Base-by-base conservation (phyloP, 306 rosid genomes). In the Echinosophora koreensis region DNA sequence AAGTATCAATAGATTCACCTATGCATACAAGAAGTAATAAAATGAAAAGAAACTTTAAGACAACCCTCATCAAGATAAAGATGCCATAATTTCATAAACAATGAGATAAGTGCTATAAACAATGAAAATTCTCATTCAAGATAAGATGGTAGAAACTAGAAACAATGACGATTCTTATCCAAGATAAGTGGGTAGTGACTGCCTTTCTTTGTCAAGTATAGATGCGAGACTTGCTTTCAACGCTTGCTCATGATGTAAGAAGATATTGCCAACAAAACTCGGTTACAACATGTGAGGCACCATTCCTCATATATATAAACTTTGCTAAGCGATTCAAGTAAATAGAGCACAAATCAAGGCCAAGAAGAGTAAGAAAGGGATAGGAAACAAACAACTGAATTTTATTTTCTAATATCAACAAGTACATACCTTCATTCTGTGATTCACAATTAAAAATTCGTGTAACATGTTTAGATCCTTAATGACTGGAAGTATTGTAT, bases 371-470 rank as follows among this genome's bases (percentile, higher is more conserved):
- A 6, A 41, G 28, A 66, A 66, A 13, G 59, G 6, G 38, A 16
- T 57, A 22, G 58, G 60, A 16, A 18, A 69, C 17, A 16, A 18
- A 69, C 17, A 37, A 51, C 4, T 75, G 71, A 68, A 60, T 13
- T 81, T 37, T 8, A 42, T 3, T 15, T 44, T 35, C 14, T 50
- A 50, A 68, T 69, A 39, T 38, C 49, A 13, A 66, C 10, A 38
- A 50, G 16, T 61, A 42, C 46, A 57, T 49, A 76, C 27, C 51
- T 75, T 2, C 51, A 38, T 38, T 68, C 6, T 50, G 44, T 42
- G 64, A 62, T 71, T 71, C 59, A 10, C 70, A 44, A 52, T 39
- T 49, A 22, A 15, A 62, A 69, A 22, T 62, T 1, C 6, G 35
- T 18, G 41, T 59, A 16, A 54, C 61, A 54, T 64, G 34, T 22